A percentile compares a stretch with the other conserved stretches of the same genome.
Evolutionary conservation across 306 rosid species (phyloP).

Genomic region (Gastrolobium villosum): DNA sequence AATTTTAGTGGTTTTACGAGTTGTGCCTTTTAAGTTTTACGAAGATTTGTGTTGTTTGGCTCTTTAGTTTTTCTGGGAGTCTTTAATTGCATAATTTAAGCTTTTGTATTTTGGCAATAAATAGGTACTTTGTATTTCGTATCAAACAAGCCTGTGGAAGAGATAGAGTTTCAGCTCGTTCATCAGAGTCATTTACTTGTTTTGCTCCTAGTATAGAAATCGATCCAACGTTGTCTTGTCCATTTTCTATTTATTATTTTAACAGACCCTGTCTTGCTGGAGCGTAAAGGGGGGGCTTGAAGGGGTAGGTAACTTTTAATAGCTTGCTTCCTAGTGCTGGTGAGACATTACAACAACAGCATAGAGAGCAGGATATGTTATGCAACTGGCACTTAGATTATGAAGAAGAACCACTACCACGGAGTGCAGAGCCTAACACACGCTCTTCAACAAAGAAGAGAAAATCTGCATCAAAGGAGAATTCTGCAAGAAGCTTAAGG

Average conservation of each 20-base stretch:
- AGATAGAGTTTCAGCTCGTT: no score
- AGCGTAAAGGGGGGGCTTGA: slow-evolving; percentile 84
- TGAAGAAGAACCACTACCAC: slow-evolving; percentile 85
- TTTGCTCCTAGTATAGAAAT: no score
- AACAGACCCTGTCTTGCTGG: slow-evolving; percentile 69
- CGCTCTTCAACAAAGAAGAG: slow-evolving; percentile 70
- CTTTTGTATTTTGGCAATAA: no score
- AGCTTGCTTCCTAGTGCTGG: slow-evolving; percentile 97
- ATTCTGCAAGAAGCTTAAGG: slow-evolving; percentile 62
- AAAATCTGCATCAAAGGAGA: slow-evolving; percentile 60
- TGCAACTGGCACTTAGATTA: slow-evolving; percentile 84
- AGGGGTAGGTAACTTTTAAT: slow-evolving; percentile 72
- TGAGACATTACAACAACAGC: slow-evolving; percentile 62
- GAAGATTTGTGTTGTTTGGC: no score
- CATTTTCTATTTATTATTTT: background rate
- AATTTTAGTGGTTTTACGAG: no score
- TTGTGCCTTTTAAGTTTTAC: no score
- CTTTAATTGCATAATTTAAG: no score
- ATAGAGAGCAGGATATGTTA: slow-evolving; percentile 60
- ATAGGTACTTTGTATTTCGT: no score
- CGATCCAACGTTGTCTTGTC: no score
- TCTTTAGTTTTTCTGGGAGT: no score
- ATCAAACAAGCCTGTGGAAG: no score
- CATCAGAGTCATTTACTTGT: no score
- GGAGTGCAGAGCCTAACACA: slow-evolving; percentile 51